phyloP scores from a whole-genome alignment of 208 protist species.

The Naegleria fowleri region DNA sequence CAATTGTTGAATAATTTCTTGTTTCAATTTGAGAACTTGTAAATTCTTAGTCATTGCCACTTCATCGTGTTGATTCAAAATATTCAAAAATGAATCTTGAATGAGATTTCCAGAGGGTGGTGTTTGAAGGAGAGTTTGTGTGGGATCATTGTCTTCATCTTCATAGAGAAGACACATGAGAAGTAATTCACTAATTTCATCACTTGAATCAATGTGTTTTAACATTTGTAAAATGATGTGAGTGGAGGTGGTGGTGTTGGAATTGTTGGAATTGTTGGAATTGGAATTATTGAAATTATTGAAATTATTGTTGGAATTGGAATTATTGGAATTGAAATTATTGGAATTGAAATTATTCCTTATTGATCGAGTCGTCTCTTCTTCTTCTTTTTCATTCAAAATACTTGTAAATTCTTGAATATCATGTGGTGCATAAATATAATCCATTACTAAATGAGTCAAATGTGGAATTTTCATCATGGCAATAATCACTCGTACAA shows the following conservation, averaged over 20 bases:
- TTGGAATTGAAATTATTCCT: no score
- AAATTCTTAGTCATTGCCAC: neutral
- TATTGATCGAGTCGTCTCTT: no score
- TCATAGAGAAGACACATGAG: slow-evolving; percentile 8
- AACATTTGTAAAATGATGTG: neutral
- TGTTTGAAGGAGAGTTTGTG: neutral
- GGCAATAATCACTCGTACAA: neutral
- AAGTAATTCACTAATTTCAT: neutral
- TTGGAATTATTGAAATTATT: no score
- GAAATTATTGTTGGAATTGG: no score
- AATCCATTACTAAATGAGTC: neutral
- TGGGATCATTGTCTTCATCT: neutral
- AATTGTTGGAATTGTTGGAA: no score
- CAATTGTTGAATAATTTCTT: neutral
- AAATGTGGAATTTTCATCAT: slow-evolving; percentile 7
- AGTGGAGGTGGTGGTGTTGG: no score
- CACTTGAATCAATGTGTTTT: neutral
- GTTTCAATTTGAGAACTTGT: neutral
- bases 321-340: no score
- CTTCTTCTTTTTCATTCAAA: no score
- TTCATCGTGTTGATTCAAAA: neutral
- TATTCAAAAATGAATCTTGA: neutral
- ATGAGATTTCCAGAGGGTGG: neutral
- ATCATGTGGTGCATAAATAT: neutral
- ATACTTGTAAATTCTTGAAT: neutral